phyloP scores from a whole-genome alignment of 805 yeast species.

The Maudiozyma saulgeensis region DNA sequence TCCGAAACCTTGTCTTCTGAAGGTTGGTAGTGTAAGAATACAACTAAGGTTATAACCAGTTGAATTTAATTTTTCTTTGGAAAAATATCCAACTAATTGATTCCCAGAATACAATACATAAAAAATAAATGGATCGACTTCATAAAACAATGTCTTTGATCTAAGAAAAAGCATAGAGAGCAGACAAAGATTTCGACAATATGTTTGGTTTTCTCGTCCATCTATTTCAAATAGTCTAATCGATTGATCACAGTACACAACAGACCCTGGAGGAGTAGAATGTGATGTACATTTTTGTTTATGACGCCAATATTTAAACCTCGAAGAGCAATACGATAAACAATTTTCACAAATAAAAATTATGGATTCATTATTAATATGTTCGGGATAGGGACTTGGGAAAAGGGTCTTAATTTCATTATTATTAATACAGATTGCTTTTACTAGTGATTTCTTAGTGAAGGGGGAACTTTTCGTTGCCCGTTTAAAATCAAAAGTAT shows the following conservation, averaged over 20 bases:
- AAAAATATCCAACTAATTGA: conserved; percentile 84
- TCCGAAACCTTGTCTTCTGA: conserved; percentile 86
- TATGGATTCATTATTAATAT: conserved; percentile 51
- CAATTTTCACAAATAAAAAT: conserved; percentile 80
- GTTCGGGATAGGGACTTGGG: conserved; percentile 87
- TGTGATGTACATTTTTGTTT: conserved; percentile 56
- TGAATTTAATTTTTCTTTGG: conserved; percentile 69
- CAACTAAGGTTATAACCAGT: conserved; percentile 82
- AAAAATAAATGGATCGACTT: conserved; percentile 90
- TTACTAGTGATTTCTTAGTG: conserved; percentile 34
- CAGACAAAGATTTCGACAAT: conserved; percentile 84
- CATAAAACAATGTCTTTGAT: conserved; percentile 86
- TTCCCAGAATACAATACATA: conserved; percentile 63
- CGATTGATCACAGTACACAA: conserved; percentile 63
- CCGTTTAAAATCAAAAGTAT: conserved; percentile 12
- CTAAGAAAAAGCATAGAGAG: conserved; percentile 82
- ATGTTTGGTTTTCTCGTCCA: conserved; percentile 71
- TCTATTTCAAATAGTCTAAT: conserved; percentile 85
- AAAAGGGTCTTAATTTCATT: conserved; percentile 85
- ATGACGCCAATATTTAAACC: conserved; percentile 61
- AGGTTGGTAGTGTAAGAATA: conserved; percentile 78
- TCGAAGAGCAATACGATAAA: conserved; percentile 65
- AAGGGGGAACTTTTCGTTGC: not conserved
- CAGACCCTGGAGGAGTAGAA: conserved; percentile 74
- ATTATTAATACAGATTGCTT: conserved; percentile 59